A percentile compares a stretch with the other conserved stretches of the same genome.
phyloP scores from a whole-genome alignment of 148 eudicot genomes.

The Dysphania ambrosioides region DNA sequence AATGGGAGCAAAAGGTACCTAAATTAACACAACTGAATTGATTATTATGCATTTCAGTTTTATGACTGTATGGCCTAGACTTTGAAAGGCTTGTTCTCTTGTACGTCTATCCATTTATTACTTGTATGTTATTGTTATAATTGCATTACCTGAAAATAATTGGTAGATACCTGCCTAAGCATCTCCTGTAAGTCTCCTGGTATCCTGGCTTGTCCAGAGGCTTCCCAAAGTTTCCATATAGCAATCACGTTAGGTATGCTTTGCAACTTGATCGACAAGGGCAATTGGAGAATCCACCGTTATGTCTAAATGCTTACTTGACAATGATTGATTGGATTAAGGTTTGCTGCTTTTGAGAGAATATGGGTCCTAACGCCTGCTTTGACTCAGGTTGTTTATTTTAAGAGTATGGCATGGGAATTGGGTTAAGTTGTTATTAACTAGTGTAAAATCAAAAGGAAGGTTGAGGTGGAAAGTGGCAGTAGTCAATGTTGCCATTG shows the following conservation, averaged over 20 bases:
- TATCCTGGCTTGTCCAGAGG: background rate
- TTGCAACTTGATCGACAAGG: too few relatives aligned
- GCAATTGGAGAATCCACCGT: background rate
- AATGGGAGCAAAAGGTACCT: conserved; percentile 96
- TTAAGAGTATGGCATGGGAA: too few relatives aligned
- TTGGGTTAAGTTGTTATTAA: too few relatives aligned
- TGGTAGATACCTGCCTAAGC: background rate
- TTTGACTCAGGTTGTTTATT: too few relatives aligned
- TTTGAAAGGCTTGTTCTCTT: background rate
- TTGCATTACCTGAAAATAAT: too few relatives aligned
- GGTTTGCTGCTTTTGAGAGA: background rate
- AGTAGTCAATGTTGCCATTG: too few relatives aligned
- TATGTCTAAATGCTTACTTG: background rate
- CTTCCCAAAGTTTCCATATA: background rate
- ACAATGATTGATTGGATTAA: background rate
- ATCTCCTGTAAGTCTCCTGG: background rate
- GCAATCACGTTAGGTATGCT: too few relatives aligned
- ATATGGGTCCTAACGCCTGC: too few relatives aligned
- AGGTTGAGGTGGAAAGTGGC: too few relatives aligned
- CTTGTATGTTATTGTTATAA: too few relatives aligned
- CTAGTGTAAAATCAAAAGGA: too few relatives aligned
- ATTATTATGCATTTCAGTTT: background rate
- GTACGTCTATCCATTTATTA: too few relatives aligned
- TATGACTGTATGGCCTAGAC: background rate
- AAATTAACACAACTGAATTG: background rate